Evolutionary conservation across 148 eudicot genomes (phyloP).

Genomic region (Cornus florida): DNA sequence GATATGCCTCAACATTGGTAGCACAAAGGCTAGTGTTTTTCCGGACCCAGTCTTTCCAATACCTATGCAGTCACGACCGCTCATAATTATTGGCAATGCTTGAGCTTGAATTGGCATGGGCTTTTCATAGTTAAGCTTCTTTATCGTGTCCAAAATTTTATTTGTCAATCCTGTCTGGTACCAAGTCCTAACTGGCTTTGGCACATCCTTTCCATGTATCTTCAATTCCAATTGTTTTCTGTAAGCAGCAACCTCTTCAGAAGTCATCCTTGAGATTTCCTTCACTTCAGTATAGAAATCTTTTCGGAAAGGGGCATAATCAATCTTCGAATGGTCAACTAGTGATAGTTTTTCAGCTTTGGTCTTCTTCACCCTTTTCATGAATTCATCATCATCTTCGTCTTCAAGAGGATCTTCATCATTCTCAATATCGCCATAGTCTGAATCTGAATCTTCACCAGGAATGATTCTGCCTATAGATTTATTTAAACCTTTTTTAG

Average conservation of each 20-base stretch:
- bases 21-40: constrained; percentile 79
- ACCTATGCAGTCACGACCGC: constrained; percentile 89
- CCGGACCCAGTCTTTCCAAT: constrained; percentile 87
- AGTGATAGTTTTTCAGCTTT: constrained; percentile 71
- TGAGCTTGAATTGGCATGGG: constrained; percentile 91
- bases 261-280: constrained; percentile 67
- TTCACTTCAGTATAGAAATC: constrained; percentile 77
- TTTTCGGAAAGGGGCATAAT: constrained; percentile 61
- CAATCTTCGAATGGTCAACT: constrained; percentile 86
- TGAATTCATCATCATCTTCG: constrained; percentile 84
- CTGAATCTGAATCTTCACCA: constrained; percentile 72
- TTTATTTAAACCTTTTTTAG: constrained; percentile 42
- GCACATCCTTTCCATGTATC: constrained; percentile 81
- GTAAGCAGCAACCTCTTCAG: constrained; percentile 62
- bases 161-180: constrained; percentile 74
- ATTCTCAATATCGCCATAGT: constrained; percentile 47
- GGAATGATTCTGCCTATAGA: constrained; percentile 72
- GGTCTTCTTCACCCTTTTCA: constrained; percentile 83
- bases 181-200: constrained; percentile 80
- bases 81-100: constrained; percentile 80
- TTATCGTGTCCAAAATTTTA: constrained; percentile 66
- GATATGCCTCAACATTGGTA: constrained; percentile 85
- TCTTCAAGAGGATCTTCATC: constrained; percentile 56
- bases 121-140: constrained; percentile 67
- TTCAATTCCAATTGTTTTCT: constrained; percentile 67